Evolutionary conservation across 805 yeast genomes (phyloP), one percentile per base, ranked within the genome.

Genomic region (Candida sphagnicola): DNA sequence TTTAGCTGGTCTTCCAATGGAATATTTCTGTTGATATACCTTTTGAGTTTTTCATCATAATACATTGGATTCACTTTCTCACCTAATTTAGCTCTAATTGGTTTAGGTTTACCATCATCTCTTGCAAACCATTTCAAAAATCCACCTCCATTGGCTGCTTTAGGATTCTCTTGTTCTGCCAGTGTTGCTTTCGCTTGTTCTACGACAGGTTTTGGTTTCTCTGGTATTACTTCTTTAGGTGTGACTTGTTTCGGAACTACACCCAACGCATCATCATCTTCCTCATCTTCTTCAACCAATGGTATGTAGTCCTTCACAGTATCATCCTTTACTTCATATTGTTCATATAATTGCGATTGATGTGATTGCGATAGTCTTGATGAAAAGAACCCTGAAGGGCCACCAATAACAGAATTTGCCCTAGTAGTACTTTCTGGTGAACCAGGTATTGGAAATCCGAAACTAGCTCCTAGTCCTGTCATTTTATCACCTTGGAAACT

Each of bases 31-130:
- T 87, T 82, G 37, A 93, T 78, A 96, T 97, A 93, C 52, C 96
- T 75, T 56, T 83, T 81, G 54, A 84, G 73, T 42, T 84, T 78
- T 50, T 86, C 91, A 62, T 90, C 96, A 57, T 79, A 93, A 52
- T 77, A 75, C 55, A 93, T 83, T 13, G 76, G 67, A 54, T 72
- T 83, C 10, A 32, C 41, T 42, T 79, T 74, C 41, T 84, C 86
- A 10, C 98, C 99, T 38, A 93, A 64, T 48, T 93, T 88, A 26
- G 96, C 98, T 46, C 78, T 77, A 44, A 81, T 74, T 0, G 89
- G 85, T 53, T 85, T 86, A 28, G 86, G 87, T 37, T 78, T 85
- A 34, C 77, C 81, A 19, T 77, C 74, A 32, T 72, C 72, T 34
- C 62, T 60, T 32, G 70, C 55, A 18, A 56, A 44, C 55, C 56